Evolutionary conservation across 371 early-diverging fungal species (phyloP).

Genomic region (Rhizomucor pusillus): DNA sequence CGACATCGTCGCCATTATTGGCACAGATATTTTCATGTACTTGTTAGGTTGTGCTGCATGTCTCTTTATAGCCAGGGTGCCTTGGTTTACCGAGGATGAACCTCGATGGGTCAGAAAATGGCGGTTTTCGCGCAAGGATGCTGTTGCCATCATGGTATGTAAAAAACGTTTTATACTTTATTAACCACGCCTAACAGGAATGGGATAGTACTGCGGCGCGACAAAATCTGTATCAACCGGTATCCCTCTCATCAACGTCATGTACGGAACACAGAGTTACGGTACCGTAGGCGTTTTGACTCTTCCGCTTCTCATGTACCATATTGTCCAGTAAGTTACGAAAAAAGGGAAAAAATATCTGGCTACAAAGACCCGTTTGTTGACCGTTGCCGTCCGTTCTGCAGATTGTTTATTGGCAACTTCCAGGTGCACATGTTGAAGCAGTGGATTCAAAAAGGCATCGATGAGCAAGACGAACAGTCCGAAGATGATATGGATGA

Average conservation of each 20-base stretch:
- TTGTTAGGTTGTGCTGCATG: constrained; percentile 41
- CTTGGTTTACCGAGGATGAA: constrained; percentile 28
- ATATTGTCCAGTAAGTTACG: constrained; percentile 63
- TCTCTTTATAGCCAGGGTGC: constrained; percentile 38
- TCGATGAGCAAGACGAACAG: constrained; percentile 4
- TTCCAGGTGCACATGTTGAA: constrained; percentile 59
- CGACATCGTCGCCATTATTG: constrained; percentile 58
- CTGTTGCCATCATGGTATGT: constrained; percentile 56
- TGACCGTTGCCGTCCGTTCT: background rate
- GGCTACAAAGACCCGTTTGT: background rate
- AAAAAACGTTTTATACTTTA: background rate
- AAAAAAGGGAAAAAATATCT: background rate
- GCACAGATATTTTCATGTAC: constrained; percentile 52
- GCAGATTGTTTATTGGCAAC: constrained; percentile 60
- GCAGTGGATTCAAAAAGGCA: constrained; percentile 45
- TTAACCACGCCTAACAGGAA: too few species aligned
- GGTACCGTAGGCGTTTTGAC: constrained; percentile 60
- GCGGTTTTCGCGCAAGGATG: constrained; percentile 44
- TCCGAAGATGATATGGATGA: background rate
- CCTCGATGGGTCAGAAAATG: constrained; percentile 33
- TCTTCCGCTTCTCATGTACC: constrained; percentile 69
- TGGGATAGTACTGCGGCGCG: constrained; percentile 67
- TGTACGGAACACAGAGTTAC: constrained; percentile 47
- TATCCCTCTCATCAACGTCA: constrained; percentile 73
- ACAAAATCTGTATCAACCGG: constrained; percentile 79